A percentile compares a stretch with the other conserved stretches of the same genome.
phyloP scores from a whole-genome alignment of 2,329 filamentous ascomycete genomes.

The Colletotrichum coccodes region DNA sequence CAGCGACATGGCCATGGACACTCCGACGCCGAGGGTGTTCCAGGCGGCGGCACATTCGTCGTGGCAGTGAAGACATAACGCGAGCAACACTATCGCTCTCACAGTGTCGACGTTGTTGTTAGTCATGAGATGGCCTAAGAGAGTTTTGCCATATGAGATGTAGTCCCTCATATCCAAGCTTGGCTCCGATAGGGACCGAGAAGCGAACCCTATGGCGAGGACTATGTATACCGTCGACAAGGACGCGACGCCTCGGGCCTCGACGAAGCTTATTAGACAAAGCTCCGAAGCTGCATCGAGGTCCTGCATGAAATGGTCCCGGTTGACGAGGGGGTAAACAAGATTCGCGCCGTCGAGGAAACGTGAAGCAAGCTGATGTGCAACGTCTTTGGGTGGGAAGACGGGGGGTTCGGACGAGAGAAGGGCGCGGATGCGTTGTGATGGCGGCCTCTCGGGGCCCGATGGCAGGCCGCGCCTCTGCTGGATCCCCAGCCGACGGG shows the following conservation, averaged over 20 bases:
- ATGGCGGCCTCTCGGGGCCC: not conserved
- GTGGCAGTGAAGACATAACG: slow-evolving; percentile 32
- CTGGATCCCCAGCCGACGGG: slow-evolving; percentile 22
- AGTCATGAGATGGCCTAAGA: slow-evolving; percentile 35
- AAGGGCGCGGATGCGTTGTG: not conserved
- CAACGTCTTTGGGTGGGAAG: not conserved
- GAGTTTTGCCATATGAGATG: slow-evolving; percentile 33
- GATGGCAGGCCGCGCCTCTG: slow-evolving; percentile 12
- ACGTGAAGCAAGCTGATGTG: slow-evolving; percentile 4
- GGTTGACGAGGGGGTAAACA: slow-evolving; percentile 15
- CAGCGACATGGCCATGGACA: slow-evolving; percentile 38
- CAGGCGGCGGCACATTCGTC: slow-evolving; percentile 37
- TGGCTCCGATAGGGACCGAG: not conserved
- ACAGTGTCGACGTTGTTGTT: slow-evolving; percentile 34
- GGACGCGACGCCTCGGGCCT: not conserved
- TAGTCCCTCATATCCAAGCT: slow-evolving; percentile 6
- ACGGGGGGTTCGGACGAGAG: slow-evolving; percentile 8
- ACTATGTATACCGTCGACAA: slow-evolving; percentile 16
- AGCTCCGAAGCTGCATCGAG: slow-evolving; percentile 7
- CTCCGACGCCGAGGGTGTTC: slow-evolving; percentile 37
- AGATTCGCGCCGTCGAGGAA: slow-evolving; percentile 22
- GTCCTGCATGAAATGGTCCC: slow-evolving; percentile 4
- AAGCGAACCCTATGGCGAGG: slow-evolving; percentile 12
- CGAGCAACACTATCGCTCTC: slow-evolving; percentile 35
- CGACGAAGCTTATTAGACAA: not conserved